Base-by-base conservation (phyloP, 257 asterid species). In the Nicotiana benthamiana region DNA sequence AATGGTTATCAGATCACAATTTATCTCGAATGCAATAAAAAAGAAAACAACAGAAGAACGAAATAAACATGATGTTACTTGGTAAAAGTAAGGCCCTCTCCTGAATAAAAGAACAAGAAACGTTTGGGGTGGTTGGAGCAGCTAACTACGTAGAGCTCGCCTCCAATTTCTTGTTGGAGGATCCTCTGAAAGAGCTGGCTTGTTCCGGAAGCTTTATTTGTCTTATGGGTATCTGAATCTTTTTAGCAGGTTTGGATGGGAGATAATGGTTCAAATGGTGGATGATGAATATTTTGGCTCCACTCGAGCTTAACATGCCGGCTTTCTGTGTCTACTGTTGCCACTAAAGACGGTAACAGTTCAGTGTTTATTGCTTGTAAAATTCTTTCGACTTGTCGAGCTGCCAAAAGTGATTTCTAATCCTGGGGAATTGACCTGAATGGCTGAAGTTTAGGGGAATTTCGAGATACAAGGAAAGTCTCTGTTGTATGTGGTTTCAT, bases 201-300 rank as follows among this genome's bases (percentile, higher is more conserved):
- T 40, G 77, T 70, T 70, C 59, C 43, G 56, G 20, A 70, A 51
- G 34, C 6, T 72, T 46, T 72, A 5, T 72, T 46, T 46, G 78
- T 72, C 60, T 72, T 40, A 72, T 72, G 78, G 78, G 8, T 48
- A 20, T 46, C 60, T 72, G 60, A 46, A 72, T 72, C 40, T 6
- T 72, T 70, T 67, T 72, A 46, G 78, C 78, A 72, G 78, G 78
- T 72, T 72, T 72, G 60, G 78, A 72, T 20, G 34, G 60, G 78
- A 72, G 78, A 72, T 72, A 24, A 24, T 48, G 59, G 77, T 46
- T 46, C 77, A 72, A 6, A 43, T 22, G 60, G 40, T 46, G 78
- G 78, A 46, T 46, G 16, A 46, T 72, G 78, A 15, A 72, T 72
- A 22, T 72, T 72, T 72, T 72, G 78, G 78, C 43, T 13, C 46